Evolutionary conservation across 257 asterid species (phyloP).

Genomic region (Forsythia suspensa): DNA sequence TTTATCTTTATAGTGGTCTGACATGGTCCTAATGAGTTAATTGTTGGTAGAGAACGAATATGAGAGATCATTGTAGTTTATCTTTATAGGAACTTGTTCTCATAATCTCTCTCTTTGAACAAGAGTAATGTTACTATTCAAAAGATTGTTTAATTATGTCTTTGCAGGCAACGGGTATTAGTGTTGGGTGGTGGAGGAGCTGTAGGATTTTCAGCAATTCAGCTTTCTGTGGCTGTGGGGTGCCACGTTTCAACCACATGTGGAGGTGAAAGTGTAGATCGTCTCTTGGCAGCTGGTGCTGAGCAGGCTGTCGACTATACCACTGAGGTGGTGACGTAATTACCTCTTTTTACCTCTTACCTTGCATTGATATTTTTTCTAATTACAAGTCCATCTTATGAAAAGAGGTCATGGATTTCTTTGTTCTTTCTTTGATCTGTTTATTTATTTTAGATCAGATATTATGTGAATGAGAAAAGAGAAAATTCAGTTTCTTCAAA

Average conservation of each 20-base stretch:
- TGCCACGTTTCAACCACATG: constrained; percentile 92
- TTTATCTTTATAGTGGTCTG: background rate
- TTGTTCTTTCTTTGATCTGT: background rate
- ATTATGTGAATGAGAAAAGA: background rate
- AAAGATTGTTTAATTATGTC: constrained; percentile 24
- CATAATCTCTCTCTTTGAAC: background rate
- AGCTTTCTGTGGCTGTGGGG: constrained; percentile 89
- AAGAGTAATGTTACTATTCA: background rate
- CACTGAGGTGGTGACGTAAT: constrained; percentile 56
- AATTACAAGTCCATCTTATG: background rate
- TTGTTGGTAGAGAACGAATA: background rate
- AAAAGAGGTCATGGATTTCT: background rate
- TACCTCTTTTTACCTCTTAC: constrained; percentile 5
- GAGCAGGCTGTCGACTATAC: constrained; percentile 87
- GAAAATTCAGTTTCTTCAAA: background rate
- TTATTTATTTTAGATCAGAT: background rate
- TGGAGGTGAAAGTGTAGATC: constrained; percentile 71
- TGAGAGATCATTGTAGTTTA: background rate
- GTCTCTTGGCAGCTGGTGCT: constrained; percentile 78
- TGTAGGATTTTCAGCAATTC: constrained; percentile 95
- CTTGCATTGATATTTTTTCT: background rate
- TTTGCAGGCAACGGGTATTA: constrained; percentile 73
- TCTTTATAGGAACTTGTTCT: background rate
- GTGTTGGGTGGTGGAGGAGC: constrained; percentile 99
- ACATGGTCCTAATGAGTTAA: background rate